Evolutionary conservation across 306 rosid genomes (phyloP).

Genomic region (Casuarina glauca): DNA sequence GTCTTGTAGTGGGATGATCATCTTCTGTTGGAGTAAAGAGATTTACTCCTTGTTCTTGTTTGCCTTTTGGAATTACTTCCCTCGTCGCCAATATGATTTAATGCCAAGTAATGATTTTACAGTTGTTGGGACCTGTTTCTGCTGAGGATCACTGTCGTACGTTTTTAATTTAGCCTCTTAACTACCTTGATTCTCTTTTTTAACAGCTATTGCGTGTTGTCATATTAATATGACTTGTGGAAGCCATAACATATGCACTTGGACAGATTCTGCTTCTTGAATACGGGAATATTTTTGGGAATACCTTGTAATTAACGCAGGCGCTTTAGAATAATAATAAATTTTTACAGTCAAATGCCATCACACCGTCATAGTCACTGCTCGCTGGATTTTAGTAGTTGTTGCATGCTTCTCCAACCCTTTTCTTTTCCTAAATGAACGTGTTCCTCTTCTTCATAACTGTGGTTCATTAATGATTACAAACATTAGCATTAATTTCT

Average conservation of each 20-base stretch:
- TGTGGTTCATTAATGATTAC: background rate
- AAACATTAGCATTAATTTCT: background rate
- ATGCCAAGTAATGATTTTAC: background rate
- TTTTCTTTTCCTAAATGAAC: background rate
- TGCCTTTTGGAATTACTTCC: background rate
- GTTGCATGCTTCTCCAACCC: background rate
- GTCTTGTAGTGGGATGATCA: conserved; percentile 13
- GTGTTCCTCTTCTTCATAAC: background rate
- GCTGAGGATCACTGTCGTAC: background rate
- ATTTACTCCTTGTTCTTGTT: background rate
- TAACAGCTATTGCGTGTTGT: conserved; percentile 5
- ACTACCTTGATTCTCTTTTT: background rate
- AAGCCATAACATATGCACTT: conserved; percentile 4
- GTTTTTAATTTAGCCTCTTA: background rate
- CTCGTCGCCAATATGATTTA: conserved; percentile 4
- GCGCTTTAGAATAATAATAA: no score
- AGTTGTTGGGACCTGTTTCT: conserved; percentile 16
- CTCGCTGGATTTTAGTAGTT: background rate
- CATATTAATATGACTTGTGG: conserved; percentile 2
- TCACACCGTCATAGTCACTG: background rate
- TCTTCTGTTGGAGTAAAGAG: background rate
- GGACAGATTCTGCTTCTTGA: background rate
- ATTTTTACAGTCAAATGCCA: no score
- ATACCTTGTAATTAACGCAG: background rate
- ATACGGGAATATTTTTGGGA: background rate